A percentile compares a stretch with the other conserved stretches of the same genome.
These are phyloP conservation scores for Epicoccum nigrum DNA, from an alignment of 2,329 filamentous ascomycete genomes.

Conservation along the genomic window DNA sequence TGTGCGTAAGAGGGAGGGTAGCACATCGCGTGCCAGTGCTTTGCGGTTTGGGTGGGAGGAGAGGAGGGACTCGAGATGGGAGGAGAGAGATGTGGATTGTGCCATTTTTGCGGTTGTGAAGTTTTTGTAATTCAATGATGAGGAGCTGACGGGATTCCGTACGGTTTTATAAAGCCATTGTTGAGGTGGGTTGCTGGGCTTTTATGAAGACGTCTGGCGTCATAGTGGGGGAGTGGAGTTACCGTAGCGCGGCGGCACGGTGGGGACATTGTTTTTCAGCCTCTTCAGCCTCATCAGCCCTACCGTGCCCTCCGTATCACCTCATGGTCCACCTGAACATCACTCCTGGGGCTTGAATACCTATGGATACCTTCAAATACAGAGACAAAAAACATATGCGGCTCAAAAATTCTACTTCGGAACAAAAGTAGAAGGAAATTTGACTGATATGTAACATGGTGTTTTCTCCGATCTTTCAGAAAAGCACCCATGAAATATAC, in stretches of 20 bases:
- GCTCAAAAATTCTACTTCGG: no score
- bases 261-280: conserved; percentile 2
- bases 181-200: neutral
- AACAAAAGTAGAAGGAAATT: no score
- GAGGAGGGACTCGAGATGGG: conserved; percentile 6
- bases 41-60: conserved; percentile 2
- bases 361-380: no score
- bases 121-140: neutral
- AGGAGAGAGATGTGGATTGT: neutral
- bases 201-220: conserved; percentile 12
- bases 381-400: no score
- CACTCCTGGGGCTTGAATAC: no score
- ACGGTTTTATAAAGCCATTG: neutral
- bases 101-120: neutral
- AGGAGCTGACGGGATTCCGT: neutral
- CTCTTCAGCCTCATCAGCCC: conserved; percentile 12
- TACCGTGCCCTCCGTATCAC: neutral
- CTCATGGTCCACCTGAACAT: neutral
- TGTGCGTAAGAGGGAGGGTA: conserved; percentile 24
- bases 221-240: conserved; percentile 16
- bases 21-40: conserved; percentile 17
- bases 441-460: no score
- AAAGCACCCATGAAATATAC: no score
- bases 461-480: no score
- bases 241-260: conserved; percentile 1